These are phyloP conservation scores for Cinnamomum micranthum DNA, from an alignment of 164 flowering plant species.

Conservation along the genomic window DNA sequence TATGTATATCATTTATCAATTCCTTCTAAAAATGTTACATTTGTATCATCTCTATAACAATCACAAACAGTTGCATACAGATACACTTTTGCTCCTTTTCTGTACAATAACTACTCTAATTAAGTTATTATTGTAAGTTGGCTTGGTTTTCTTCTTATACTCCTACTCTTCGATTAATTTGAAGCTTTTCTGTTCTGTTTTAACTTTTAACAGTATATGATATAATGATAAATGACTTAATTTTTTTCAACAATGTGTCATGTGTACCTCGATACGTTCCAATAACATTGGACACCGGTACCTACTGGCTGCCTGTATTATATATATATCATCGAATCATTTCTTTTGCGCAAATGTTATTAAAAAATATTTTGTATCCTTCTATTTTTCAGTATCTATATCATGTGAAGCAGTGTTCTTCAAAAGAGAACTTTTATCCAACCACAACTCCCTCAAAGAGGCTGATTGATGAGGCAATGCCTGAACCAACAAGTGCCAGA, in stretches of 20 bases:
- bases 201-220: too few relatives aligned
- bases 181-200: neutral
- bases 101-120: neutral
- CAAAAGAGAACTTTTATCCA: constrained; percentile 33
- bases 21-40: neutral
- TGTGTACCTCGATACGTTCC: neutral
- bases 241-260: neutral
- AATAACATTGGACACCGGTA: neutral
- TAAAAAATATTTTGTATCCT: neutral
- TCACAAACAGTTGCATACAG: neutral
- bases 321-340: neutral
- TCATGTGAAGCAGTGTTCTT: constrained; percentile 39
- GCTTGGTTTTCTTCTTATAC: neutral
- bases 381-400: constrained; percentile 38
- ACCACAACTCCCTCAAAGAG: constrained; percentile 64
- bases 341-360: neutral
- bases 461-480: constrained; percentile 58
- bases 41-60: too few relatives aligned
- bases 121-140: neutral
- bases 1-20: neutral
- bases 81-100: neutral
- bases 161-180: neutral
- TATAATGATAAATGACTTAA: neutral
- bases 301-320: neutral
- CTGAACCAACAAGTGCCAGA: constrained; percentile 37